phyloP scores from a whole-genome alignment of 495 filamentous ascomycete genomes.

The Aspergillus bridgeri region DNA sequence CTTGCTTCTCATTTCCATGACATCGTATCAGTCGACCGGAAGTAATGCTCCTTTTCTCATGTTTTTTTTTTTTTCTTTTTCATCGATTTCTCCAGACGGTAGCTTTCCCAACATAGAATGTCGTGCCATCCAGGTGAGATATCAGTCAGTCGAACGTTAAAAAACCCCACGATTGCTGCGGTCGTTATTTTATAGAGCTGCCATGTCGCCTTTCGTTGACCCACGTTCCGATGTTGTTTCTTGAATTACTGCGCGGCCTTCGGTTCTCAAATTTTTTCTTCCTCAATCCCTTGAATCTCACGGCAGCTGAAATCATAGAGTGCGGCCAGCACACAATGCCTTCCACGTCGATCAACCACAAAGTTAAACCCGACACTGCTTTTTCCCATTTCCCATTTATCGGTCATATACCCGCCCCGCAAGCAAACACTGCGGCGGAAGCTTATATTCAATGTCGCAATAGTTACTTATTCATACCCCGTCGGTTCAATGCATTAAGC shows the following conservation, averaged over 20 bases:
- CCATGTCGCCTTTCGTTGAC: not conserved
- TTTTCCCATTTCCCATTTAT: not conserved
- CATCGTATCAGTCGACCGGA: constrained; percentile 22
- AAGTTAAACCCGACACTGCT: not conserved
- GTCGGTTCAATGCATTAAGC: constrained; percentile 53
- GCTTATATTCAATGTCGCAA: not conserved
- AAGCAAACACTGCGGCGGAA: no score
- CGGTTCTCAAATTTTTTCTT: not conserved
- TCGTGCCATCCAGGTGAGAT: not conserved
- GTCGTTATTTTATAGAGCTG: not conserved
- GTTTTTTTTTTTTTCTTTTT: constrained; percentile 4
- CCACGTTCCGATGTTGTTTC: not conserved
- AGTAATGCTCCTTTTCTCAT: not conserved
- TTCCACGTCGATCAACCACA: constrained; percentile 5
- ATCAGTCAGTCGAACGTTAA: not conserved
- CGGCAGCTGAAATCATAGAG: not conserved
- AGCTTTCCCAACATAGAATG: not conserved
- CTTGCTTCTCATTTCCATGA: constrained; percentile 35
- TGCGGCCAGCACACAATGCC: constrained; percentile 26
- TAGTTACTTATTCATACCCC: constrained; percentile 29
- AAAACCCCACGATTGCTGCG: not conserved
- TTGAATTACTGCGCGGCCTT: not conserved
- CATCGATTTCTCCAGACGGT: no score
- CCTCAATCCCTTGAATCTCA: not conserved
- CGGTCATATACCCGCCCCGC: not conserved